Evolutionary conservation across 208 protist genomes (phyloP).

Genomic region (Trypanosoma vivax): DNA sequence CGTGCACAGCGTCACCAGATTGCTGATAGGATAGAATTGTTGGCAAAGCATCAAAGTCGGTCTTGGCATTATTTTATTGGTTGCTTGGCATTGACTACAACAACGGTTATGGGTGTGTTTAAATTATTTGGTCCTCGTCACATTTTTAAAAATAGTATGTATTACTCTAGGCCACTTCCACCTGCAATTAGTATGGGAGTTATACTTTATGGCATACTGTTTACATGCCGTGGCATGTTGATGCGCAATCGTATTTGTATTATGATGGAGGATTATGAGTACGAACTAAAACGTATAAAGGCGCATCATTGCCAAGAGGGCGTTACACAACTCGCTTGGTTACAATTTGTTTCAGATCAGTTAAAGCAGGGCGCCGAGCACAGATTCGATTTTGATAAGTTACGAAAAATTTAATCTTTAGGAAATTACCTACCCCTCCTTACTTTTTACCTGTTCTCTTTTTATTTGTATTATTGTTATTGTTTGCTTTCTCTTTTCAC

Average conservation of each 20-base stretch:
- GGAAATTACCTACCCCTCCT: conserved; percentile 1
- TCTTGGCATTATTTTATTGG: conserved; percentile 84
- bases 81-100: conserved; percentile 55
- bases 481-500: too few relatives aligned
- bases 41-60: conserved; percentile 56
- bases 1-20: conserved; percentile 62
- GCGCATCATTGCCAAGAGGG: conserved; percentile 85
- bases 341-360: conserved; percentile 85
- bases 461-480: background rate
- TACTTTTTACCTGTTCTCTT: conserved; percentile 13
- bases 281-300: conserved; percentile 87
- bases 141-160: conserved; percentile 89
- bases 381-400: conserved; percentile 82
- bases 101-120: conserved; percentile 53
- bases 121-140: conserved; percentile 83
- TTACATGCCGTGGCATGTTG: conserved; percentile 81
- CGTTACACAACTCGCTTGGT: conserved; percentile 80
- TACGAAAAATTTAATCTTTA: conserved; percentile 44
- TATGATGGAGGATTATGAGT: conserved; percentile 90
- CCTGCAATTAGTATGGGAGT: conserved; percentile 84
- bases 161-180: conserved; percentile 76
- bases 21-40: conserved; percentile 60
- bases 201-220: conserved; percentile 76
- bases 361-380: conserved; percentile 73
- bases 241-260: conserved; percentile 83